Evolutionary conservation across 768 basidiomycete genomes (phyloP).

Genomic region (Leccinum ochraceum): DNA sequence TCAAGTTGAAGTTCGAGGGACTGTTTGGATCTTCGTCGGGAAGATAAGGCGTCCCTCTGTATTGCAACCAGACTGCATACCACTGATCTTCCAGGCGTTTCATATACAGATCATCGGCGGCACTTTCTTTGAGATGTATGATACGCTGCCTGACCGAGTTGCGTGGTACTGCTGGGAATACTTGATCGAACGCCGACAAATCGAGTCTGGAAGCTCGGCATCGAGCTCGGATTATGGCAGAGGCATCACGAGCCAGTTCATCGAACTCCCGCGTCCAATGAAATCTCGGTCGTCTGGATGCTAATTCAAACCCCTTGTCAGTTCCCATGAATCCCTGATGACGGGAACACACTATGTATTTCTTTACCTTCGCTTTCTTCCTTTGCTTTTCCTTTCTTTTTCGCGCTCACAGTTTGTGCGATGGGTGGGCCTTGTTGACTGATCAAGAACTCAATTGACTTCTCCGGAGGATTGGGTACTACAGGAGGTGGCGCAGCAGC

Average conservation of each 20-base stretch:
- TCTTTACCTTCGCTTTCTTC: slow-evolving; percentile 33
- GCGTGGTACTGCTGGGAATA: slow-evolving; percentile 75
- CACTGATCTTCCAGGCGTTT: slow-evolving; percentile 80
- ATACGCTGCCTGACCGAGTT: slow-evolving; percentile 74
- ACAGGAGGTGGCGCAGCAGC: slow-evolving; percentile 38
- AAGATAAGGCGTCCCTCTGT: slow-evolving; percentile 65
- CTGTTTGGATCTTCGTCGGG: slow-evolving; percentile 71
- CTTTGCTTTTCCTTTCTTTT: slow-evolving; percentile 35
- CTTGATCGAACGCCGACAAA: slow-evolving; percentile 71
- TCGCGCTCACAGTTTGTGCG: slow-evolving; percentile 32
- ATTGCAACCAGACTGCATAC: slow-evolving; percentile 73
- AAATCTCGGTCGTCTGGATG: slow-evolving; percentile 62
- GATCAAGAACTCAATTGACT: slow-evolving; percentile 52
- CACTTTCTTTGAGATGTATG: slow-evolving; percentile 55
- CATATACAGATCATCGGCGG: slow-evolving; percentile 73
- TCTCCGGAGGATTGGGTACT: slow-evolving; percentile 48
- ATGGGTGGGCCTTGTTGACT: slow-evolving; percentile 51
- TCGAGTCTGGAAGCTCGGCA: slow-evolving; percentile 66
- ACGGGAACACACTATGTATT: neutral
- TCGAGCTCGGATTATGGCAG: slow-evolving; percentile 78
- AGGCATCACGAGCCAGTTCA: slow-evolving; percentile 84
- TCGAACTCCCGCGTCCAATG: slow-evolving; percentile 88
- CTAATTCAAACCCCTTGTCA: slow-evolving; percentile 14
- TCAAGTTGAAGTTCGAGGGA: slow-evolving; percentile 74
- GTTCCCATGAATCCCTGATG: neutral